A percentile compares a stretch with the other conserved stretches of the same genome.
phyloP scores from a whole-genome alignment of 768 basidiomycete genomes.

The Cubamyces sp. region DNA sequence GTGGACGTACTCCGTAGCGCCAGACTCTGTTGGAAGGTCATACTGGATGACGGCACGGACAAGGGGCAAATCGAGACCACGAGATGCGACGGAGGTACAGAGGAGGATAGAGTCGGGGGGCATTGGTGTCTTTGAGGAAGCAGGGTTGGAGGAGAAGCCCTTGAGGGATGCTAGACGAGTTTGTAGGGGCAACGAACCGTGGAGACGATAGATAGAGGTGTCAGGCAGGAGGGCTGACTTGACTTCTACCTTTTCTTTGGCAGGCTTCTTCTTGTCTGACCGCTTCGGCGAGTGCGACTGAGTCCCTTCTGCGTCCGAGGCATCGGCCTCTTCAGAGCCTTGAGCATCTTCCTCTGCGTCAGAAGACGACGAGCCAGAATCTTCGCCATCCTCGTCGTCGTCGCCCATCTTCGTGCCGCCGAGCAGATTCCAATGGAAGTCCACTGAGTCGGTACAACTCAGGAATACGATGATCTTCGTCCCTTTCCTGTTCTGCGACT shows the following conservation, averaged over 20 bases:
- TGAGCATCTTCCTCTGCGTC: constrained; percentile 8
- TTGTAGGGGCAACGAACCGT: constrained; percentile 86
- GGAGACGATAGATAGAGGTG: constrained; percentile 83
- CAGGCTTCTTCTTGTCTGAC: constrained; percentile 32
- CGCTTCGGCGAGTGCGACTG: constrained; percentile 28
- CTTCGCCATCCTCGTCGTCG: constrained; percentile 31
- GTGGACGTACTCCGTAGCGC: constrained; percentile 95
- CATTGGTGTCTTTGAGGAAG: constrained; percentile 27
- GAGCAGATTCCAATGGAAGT: constrained; percentile 91
- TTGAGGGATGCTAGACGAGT: constrained; percentile 83
- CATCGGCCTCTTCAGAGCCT: constrained; percentile 2
- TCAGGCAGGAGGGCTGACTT: constrained; percentile 80
- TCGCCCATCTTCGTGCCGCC: constrained; percentile 71
- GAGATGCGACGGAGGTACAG: constrained; percentile 98
- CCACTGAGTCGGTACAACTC: constrained; percentile 97
- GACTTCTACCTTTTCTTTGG: constrained; percentile 51
- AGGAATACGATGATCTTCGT: constrained; percentile 92
- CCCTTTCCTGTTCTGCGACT: constrained; percentile 53
- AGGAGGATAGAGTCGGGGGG: constrained; percentile 71
- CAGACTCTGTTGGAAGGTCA: constrained; percentile 96
- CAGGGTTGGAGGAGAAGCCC: constrained; percentile 63
- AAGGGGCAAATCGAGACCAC: constrained; percentile 94
- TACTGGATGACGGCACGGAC: constrained; percentile 95
- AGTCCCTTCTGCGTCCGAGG: constrained; percentile 30
- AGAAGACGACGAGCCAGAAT: constrained; percentile 7